A percentile compares a stretch with the other conserved stretches of the same genome.
phyloP scores from a whole-genome alignment of 2,329 filamentous ascomycete genomes.

The Ilyonectria mors-panacis region DNA sequence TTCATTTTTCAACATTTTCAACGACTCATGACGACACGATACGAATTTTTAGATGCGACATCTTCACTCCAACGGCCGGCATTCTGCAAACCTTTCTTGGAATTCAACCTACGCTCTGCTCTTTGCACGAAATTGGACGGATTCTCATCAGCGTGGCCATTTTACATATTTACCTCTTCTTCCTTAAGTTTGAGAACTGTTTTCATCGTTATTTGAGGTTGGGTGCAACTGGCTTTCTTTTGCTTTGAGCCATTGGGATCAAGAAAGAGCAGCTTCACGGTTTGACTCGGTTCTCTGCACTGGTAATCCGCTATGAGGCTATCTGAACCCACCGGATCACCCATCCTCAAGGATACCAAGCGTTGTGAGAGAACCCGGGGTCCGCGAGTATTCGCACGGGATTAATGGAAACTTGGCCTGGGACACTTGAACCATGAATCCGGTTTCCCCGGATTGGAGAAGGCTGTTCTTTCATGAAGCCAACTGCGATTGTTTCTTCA shows the following conservation, averaged over 20 bases:
- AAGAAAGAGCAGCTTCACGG: background rate
- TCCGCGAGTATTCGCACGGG: background rate
- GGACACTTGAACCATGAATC: constrained; percentile 5
- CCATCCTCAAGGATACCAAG: constrained; percentile 1
- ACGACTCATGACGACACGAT: constrained; percentile 49
- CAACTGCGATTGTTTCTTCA: constrained; percentile 10
- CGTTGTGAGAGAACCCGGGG: background rate
- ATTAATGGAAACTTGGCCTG: background rate
- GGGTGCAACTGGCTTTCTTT: background rate
- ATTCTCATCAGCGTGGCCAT: constrained; percentile 21
- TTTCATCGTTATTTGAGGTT: constrained; percentile 6
- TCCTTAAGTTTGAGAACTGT: constrained; percentile 8
- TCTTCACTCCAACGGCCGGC: constrained; percentile 38
- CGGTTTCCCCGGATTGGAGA: constrained; percentile 1
- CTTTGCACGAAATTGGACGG: constrained; percentile 29
- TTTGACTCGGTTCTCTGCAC: background rate
- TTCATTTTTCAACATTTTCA: constrained; percentile 19
- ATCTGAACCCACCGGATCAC: constrained; percentile 8
- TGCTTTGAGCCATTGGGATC: constrained; percentile 2
- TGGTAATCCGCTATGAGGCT: background rate
- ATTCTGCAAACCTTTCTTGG: constrained; percentile 27
- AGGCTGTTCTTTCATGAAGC: constrained; percentile 8
- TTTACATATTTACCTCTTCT: constrained; percentile 7
- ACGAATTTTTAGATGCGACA: constrained; percentile 44
- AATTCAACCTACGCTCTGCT: constrained; percentile 17